Conservation (phyloP, 2,329 filamentous ascomycete genomes). For the Ceratocystis smalleyi region DNA sequence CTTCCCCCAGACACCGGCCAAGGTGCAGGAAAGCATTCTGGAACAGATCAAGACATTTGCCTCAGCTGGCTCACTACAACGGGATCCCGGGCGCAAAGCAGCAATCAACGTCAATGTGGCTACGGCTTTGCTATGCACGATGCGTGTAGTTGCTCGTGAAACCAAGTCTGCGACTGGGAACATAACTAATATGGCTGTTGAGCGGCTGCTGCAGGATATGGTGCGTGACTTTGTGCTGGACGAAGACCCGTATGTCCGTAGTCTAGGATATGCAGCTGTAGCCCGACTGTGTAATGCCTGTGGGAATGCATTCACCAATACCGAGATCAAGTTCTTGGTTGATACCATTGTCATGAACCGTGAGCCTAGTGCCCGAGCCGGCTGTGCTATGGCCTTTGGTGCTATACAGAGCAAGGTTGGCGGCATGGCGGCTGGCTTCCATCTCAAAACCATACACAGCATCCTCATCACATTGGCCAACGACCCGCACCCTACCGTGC, state of each 20-base stretch:
- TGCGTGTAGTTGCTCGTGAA: slow-evolving; percentile 75
- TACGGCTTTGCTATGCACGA: slow-evolving; percentile 59
- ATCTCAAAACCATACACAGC: slow-evolving; percentile 91
- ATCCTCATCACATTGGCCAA: slow-evolving; percentile 96
- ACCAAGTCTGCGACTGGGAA: slow-evolving; percentile 57
- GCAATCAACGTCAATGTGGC: slow-evolving; percentile 86
- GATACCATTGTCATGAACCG: slow-evolving; percentile 89
- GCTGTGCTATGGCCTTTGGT: slow-evolving; percentile 84
- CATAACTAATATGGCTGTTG: slow-evolving; percentile 57
- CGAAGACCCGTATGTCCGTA: slow-evolving; percentile 71
- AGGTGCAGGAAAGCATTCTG: slow-evolving; percentile 87
- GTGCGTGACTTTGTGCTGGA: slow-evolving; percentile 59
- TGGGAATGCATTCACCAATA: slow-evolving; percentile 76
- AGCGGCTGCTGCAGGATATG: slow-evolving; percentile 70
- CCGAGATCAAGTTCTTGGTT: slow-evolving; percentile 78
- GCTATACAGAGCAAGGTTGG: slow-evolving; percentile 91
- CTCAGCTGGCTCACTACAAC: slow-evolving; percentile 61
- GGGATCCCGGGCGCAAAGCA: slow-evolving; percentile 75
- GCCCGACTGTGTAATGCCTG: slow-evolving; percentile 71
- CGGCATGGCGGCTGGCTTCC: slow-evolving; percentile 91
- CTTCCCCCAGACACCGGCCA: slow-evolving; percentile 73
- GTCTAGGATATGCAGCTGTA: slow-evolving; percentile 68
- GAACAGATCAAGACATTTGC: slow-evolving; percentile 86
- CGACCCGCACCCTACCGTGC: slow-evolving; percentile 85
- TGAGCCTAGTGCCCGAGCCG: slow-evolving; percentile 82